Base-by-base conservation (phyloP, 2,329 filamentous ascomycete species). In the Calonectria naviculata region DNA sequence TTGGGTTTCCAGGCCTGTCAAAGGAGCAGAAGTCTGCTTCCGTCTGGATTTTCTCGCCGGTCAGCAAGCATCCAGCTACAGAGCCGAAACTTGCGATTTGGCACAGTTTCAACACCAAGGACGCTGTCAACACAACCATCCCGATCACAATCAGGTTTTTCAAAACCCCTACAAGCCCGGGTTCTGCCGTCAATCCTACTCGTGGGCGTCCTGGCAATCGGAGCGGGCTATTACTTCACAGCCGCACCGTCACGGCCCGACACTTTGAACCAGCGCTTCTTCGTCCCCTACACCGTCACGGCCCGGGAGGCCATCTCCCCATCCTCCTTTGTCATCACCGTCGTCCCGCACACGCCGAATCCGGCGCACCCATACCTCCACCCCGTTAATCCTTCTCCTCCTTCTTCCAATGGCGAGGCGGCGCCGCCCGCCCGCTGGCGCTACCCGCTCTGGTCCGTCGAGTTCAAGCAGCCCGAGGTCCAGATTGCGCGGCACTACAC, bases 401-500 rank as follows among this genome's bases (percentile, higher is more conserved):
- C 47, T 10, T 17, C 38, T 42, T n/a, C 38, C 4, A 13, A 6
- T 36, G 10, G 10, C 12, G 15, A 6, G 7, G 21, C 17, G 1
- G 19, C 58, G 4, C 24, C 44, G n/a, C 71, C 76, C 3, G 67
- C 71, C 19, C 47, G 68, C 73, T 83, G 84, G 83, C 75, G 74
- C 13, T 74, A 89, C 67, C 93, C 93, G 5, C 88, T 97, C 47
- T 97, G 95, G 93, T 95, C 93, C 73, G 93, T 98, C 38, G 93
- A 98, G 85, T 91, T 98, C 80, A 98, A 97, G 84, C 97, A 98
- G 84, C 97, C 97, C 2, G 92, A 98, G 81, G 85, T 98, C 68
- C 95, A 98, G 83, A 97, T 99, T 76, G 94, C 94, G 49, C 87
- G 97, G 72, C 92, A 95, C 69, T 99, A 99, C 83, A 98, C 97